phyloP scores from a whole-genome alignment of 179 eudicot genomes.

The Sideroxylon spinosum region DNA sequence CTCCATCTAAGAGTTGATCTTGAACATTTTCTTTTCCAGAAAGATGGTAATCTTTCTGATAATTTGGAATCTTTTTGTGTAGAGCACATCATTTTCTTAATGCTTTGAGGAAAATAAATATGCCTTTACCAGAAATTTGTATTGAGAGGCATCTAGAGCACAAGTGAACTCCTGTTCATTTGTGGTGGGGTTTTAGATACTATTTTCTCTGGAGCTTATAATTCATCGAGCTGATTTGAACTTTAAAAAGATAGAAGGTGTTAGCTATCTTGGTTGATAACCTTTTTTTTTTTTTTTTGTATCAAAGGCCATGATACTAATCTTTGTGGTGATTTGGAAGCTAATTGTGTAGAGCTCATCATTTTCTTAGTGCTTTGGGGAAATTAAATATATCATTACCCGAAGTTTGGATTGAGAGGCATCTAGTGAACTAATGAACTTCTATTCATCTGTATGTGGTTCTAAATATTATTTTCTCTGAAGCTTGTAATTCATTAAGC shows the following conservation, averaged over 20 bases:
- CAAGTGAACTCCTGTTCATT: neutral
- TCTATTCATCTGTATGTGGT: neutral
- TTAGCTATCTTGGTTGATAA: neutral
- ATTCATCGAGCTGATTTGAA: neutral
- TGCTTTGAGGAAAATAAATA: neutral
- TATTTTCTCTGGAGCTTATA: neutral
- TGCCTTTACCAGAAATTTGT: neutral
- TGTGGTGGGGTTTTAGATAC: neutral
- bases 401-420: neutral
- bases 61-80: neutral
- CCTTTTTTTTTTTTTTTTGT: too few species aligned
- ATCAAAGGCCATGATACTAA: neutral
- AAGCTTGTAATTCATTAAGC: neutral
- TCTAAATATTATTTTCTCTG: neutral
- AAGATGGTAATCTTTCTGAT: neutral
- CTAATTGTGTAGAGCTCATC: neutral
- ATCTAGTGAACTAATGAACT: neutral
- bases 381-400: neutral
- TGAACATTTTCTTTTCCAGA: neutral
- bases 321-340: neutral
- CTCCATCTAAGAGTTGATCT: neutral
- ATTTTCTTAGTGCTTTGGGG: neutral
- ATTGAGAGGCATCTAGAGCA: neutral
- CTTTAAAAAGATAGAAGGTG: neutral
- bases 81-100: neutral